Base-by-base conservation (phyloP, 108 stramenopile genomes). In the Cafeteria roenbergensis region DNA sequence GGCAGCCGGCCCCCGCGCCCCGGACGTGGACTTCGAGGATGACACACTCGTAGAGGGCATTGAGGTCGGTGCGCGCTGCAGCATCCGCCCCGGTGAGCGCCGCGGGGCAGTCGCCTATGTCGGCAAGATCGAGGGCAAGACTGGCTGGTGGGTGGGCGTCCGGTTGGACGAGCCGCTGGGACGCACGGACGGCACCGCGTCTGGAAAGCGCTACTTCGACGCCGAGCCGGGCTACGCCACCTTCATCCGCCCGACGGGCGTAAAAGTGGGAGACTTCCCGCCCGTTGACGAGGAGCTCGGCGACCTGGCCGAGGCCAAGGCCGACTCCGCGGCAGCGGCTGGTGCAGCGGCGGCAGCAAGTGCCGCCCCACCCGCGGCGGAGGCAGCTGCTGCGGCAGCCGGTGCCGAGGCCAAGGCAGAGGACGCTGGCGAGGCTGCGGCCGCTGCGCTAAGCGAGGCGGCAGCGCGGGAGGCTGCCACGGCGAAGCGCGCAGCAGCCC, bases 121-220 rank as follows among this genome's bases (percentile, higher is more conserved):
- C 30, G 95, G 93, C 28, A 66, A 73, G 59, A 82, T 90, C 58
- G 88, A 83, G 33, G 37, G 90, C 50, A 77, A 68, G 21, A 70
- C 68, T 2, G 86, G 84, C 55, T 88, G 84, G 55, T 94, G 90
- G 90, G 86, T 92, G 4, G 95, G 95, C 21, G 84, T 97, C 42
- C 70, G 73, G 4, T 90, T 97, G 57, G 95, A 97, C 77, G 95
- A 97, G 75, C 95, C 95, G 9, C 42, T 81, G 29, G 83, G 83
- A 17, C 53, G 62, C 36, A 85, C 83, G 0, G 87, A 95, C 75
- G 93, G 95, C 4, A 86, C 80, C n/a, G 21, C 1, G 28, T 3
- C 4, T 4, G 79, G 75, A 4, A 34, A 54, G 27, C 48, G n/a
- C 9, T 33, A 73, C 54, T 82, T 82, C 59, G 61, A 75, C 36